phyloP scores from a whole-genome alignment of 768 basidiomycete species.

The Lactarius hatsudake region DNA sequence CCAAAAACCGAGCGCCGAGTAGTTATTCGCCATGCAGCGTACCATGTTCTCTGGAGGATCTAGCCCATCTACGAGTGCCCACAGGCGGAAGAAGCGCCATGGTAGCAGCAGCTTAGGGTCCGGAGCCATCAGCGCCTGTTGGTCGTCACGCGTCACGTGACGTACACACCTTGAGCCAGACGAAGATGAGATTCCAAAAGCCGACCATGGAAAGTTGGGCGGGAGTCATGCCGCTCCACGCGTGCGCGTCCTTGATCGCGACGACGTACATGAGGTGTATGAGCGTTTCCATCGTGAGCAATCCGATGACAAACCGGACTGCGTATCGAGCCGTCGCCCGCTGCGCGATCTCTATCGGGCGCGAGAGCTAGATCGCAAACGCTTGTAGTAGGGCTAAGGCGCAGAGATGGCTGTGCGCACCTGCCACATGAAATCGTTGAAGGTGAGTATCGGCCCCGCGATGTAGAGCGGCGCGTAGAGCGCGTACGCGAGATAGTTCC shows the following conservation, averaged over 20 bases:
- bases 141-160: too few relatives aligned
- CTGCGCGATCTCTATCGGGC: conserved; percentile 47
- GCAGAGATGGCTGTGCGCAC: conserved; percentile 37
- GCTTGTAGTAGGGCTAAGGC: conserved; percentile 8
- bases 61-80: conserved; percentile 64
- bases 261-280: conserved; percentile 96
- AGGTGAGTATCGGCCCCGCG: conserved; percentile 93
- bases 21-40: conserved; percentile 95
- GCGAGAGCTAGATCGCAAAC: conserved; percentile 47
- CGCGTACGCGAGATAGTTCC: conserved; percentile 79
- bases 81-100: conserved; percentile 96
- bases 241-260: conserved; percentile 86
- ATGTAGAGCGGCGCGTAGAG: conserved; percentile 94
- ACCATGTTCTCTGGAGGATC: conserved; percentile 99
- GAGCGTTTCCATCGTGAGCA: conserved; percentile 87
- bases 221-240: conserved; percentile 77
- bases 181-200: conserved; percentile 94
- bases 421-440: conserved; percentile 95
- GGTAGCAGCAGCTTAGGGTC: conserved; percentile 75
- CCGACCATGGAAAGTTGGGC: conserved; percentile 89
- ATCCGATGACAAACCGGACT: conserved; percentile 63
- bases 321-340: conserved; percentile 52
- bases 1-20: conserved; percentile 93
- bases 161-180: conserved; percentile 73
- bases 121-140: not conserved